A percentile compares a stretch with the other conserved stretches of the same genome.
Evolutionary conservation across 176 grass and related monocot species (phyloP).

Genomic region (barley (Hordeum vulgare)): DNA sequence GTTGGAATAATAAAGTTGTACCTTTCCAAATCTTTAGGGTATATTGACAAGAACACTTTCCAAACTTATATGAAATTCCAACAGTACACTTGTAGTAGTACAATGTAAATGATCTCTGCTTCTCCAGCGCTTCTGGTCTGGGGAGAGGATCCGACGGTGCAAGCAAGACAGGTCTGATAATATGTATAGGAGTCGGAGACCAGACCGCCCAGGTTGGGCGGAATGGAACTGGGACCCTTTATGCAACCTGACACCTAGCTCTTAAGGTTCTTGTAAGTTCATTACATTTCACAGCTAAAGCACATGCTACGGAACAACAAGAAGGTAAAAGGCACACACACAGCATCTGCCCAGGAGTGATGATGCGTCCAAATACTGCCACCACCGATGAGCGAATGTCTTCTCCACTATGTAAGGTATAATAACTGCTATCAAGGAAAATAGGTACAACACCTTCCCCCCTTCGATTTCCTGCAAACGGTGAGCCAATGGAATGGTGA

Average conservation of each 20-base stretch:
- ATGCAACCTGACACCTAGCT: constrained; percentile 35
- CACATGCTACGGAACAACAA: constrained; percentile 4
- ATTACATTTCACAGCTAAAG: constrained; percentile 30
- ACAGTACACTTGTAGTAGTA: background rate
- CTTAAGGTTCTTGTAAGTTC: constrained; percentile 18
- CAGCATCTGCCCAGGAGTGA: constrained; percentile 48
- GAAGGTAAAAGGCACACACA: constrained; percentile 16
- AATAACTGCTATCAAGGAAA: constrained; percentile 7
- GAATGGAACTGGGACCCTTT: constrained; percentile 29
- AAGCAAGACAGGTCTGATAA: constrained; percentile 6
- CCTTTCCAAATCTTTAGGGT: background rate
- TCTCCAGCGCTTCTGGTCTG: constrained; percentile 47
- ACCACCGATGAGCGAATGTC: constrained; percentile 42
- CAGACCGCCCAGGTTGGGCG: constrained; percentile 38
- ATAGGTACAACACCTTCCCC: constrained; percentile 16
- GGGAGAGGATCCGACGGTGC: constrained; percentile 31
- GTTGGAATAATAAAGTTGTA: constrained; percentile 22
- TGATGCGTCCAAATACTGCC: constrained; percentile 66
- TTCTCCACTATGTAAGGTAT: constrained; percentile 36
- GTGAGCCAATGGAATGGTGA: background rate
- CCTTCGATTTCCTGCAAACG: constrained; percentile 24
- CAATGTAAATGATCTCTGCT: constrained; percentile 37
- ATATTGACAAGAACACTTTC: constrained; percentile 9
- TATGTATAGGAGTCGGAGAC: constrained; percentile 18
- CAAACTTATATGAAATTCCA: constrained; percentile 21